These are phyloP conservation scores for Truncatella angustata DNA, from an alignment of 2,329 filamentous ascomycete genomes.

Conservation along the genomic window DNA sequence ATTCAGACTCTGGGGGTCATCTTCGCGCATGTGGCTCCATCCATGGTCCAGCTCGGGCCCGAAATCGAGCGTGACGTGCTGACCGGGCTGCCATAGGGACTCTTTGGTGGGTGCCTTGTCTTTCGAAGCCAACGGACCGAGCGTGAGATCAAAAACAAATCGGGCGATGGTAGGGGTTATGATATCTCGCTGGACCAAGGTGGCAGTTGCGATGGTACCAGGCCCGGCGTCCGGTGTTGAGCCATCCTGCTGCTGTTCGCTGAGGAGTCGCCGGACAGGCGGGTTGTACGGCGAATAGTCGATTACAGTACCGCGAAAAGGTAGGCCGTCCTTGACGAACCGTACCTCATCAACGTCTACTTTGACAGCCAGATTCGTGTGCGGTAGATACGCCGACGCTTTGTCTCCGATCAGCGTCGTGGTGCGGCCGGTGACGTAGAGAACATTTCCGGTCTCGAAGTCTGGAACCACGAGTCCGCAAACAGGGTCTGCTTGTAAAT, in stretches of 20 bases:
- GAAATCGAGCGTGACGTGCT: slow-evolving; percentile 78
- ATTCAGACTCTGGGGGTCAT: slow-evolving; percentile 76
- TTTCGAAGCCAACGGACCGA: too few species aligned
- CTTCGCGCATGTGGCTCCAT: slow-evolving; percentile 80
- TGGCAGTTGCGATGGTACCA: slow-evolving; percentile 40
- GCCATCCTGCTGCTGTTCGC: slow-evolving; percentile 51
- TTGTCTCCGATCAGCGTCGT: slow-evolving; percentile 63
- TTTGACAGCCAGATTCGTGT: slow-evolving; percentile 70
- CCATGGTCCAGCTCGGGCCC: slow-evolving; percentile 65
- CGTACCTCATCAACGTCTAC: slow-evolving; percentile 60
- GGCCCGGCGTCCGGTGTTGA: slow-evolving; percentile 1
- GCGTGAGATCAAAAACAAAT: slow-evolving; percentile 50
- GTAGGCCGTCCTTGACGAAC: slow-evolving; percentile 63
- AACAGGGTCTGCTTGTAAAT: slow-evolving; percentile 63
- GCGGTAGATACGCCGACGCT: slow-evolving; percentile 62
- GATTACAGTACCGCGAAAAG: slow-evolving; percentile 61
- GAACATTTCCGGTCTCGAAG: slow-evolving; percentile 67
- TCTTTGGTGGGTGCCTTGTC: too few species aligned
- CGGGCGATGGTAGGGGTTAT: slow-evolving; percentile 67
- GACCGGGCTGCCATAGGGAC: slow-evolving; percentile 62
- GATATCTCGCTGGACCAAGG: slow-evolving; percentile 53
- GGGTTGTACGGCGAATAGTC: slow-evolving; percentile 79
- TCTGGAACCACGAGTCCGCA: slow-evolving; percentile 73
- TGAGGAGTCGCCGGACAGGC: slow-evolving; percentile 60
- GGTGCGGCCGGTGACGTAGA: slow-evolving; percentile 71